Percentiles rank a stretch among this genome's conserved stretches.
Conservation (phyloP, 257 asterid genomes). For the Solanum megistacrolobum region DNA sequence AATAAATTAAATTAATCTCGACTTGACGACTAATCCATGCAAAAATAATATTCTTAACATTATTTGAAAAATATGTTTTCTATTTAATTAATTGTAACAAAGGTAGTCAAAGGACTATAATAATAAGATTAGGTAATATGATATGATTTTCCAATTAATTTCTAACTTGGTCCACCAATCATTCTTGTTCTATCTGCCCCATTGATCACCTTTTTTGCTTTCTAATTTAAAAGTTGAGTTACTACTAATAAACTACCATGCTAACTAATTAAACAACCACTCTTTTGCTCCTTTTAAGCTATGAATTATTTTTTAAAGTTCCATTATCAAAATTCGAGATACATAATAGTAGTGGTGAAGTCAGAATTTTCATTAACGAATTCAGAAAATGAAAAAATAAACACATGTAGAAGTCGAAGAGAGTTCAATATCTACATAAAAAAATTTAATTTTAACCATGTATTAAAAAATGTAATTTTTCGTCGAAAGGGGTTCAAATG, state of each 20-base stretch:
- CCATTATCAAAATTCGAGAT: neutral
- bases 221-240: conserved; percentile 8
- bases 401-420: no score
- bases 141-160: neutral
- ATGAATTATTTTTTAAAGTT: neutral
- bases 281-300: neutral
- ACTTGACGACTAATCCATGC: neutral
- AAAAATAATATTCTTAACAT: neutral
- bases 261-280: neutral
- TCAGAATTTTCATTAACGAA: no score
- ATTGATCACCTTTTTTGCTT: conserved; percentile 3
- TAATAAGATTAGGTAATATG: conserved; percentile 3
- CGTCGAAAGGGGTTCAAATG: neutral
- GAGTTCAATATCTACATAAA: no score
- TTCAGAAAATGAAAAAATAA: no score
- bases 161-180: neutral
- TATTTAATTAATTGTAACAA: neutral
- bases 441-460: neutral
- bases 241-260: neutral
- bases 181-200: conserved; percentile 25
- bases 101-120: neutral
- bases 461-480: no score
- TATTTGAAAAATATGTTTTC: neutral
- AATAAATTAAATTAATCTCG: neutral
- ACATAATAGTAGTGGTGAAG: neutral